Conservation (phyloP, 352 stramenopile species). For the Phytophthora tentaculata region DNA sequence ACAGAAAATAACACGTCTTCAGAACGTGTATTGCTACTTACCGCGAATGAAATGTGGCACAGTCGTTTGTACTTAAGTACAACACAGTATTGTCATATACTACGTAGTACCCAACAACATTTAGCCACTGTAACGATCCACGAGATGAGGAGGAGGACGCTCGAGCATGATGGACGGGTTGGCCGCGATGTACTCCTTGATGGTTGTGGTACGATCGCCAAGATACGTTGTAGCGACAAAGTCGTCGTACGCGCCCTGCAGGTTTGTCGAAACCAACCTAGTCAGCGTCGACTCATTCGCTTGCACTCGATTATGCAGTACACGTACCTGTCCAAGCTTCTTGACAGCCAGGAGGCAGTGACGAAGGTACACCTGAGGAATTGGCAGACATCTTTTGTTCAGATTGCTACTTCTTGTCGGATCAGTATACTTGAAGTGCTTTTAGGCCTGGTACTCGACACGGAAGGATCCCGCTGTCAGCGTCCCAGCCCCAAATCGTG, state of each 20-base stretch:
- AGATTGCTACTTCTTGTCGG: not conserved
- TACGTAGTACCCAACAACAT: not conserved
- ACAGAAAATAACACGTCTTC: no score
- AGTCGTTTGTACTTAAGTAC: no score
- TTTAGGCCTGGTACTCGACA: conserved; percentile 78
- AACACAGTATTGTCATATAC: no score
- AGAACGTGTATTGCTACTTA: no score
- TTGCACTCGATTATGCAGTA: not conserved
- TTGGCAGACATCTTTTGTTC: not conserved
- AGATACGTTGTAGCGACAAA: conserved; percentile 94
- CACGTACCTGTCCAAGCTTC: conserved; percentile 67
- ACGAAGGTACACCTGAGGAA: conserved; percentile 85
- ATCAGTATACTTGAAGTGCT: not conserved
- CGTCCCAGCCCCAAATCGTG: conserved; percentile 92
- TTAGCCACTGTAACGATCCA: conserved; percentile 81
- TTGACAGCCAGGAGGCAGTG: conserved; percentile 92
- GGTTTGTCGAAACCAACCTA: not conserved
- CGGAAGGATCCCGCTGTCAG: conserved; percentile 84
- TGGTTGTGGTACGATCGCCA: conserved; percentile 87
- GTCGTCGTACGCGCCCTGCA: conserved; percentile 63
- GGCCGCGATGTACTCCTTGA: conserved; percentile 83
- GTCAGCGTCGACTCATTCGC: no score
- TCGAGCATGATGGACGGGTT: conserved; percentile 88
- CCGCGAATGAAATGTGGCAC: no score
- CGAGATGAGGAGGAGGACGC: conserved; percentile 72